These are phyloP conservation scores for Gelatoporia subvermispora DNA, from an alignment of 768 basidiomycete species.

Conservation along the genomic window DNA sequence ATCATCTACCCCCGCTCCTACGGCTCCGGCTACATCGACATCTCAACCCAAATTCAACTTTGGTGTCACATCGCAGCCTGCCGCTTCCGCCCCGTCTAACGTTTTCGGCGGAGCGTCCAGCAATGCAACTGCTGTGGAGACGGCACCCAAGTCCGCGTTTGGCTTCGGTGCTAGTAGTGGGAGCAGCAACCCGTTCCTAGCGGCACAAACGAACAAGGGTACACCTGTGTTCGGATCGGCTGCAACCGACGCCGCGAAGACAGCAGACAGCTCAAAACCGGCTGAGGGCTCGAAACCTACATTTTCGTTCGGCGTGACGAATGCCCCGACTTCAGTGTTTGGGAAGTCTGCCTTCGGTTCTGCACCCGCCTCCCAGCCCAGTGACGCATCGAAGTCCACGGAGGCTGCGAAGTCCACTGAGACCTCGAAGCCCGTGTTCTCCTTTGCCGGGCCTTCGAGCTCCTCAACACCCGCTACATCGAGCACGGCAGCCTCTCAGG, in stretches of 20 bases:
- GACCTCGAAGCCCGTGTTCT: constrained; percentile 6
- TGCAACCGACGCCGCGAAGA: not conserved
- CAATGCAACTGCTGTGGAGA: not conserved
- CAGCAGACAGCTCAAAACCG: not conserved
- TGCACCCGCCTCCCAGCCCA: not conserved
- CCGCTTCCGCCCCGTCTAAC: not conserved
- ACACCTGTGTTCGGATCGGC: constrained; percentile 5
- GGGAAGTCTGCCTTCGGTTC: not conserved
- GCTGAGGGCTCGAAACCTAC: constrained; percentile 3
- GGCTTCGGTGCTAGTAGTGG: not conserved
- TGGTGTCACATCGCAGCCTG: not conserved
- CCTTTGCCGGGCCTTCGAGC: constrained; percentile 6
- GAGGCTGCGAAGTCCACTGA: not conserved
- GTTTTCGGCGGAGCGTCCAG: not conserved
- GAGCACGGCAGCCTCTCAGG: not conserved
- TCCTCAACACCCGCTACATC: not conserved
- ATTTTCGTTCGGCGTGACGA: constrained; percentile 9
- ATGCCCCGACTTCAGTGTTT: not conserved
- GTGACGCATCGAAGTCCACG: not conserved
- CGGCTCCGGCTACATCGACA: not conserved
- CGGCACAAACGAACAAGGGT: not conserved
- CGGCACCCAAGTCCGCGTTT: not conserved
- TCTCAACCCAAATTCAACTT: not conserved
- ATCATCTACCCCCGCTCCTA: not conserved
- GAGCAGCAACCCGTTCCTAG: not conserved